Base-by-base conservation (phyloP, 2,329 filamentous ascomycete species). In the Alternaria alternata region DNA sequence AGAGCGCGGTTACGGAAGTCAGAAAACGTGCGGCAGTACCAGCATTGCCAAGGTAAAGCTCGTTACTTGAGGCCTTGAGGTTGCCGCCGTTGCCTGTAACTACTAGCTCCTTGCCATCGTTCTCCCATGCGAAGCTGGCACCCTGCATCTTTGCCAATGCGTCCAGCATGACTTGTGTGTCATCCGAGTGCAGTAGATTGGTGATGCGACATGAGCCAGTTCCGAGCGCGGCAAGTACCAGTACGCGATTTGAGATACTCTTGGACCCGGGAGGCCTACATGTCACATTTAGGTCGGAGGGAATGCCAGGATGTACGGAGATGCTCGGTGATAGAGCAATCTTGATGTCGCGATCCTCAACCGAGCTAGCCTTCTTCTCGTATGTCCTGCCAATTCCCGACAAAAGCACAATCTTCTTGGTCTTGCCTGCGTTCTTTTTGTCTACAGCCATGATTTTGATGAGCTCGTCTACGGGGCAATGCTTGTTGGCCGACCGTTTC, bases 401-500 rank as follows among this genome's bases (percentile, higher is more conserved):
- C 11, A 99, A 84, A 7, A 99, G 86, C 7, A 97, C 94, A 64
- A 99, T 91, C 81, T 97, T 98, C 85, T 99, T 99, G 79, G 94
- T 93, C 60, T 87, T 87, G 2, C 95, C 95, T 44, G 96, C 91
- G 67, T 99, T 99, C 84, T 99, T 99, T 86, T 99, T 99, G 81
- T 99, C 95, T 8, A 99, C 91, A 0, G 91, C 93, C 95, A 99
- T 99, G 77, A 96, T 96, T 67, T 90, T 86, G 57, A 99, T 85
- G 52, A 99, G 81, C 36, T 91, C 86, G 69, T 97, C 92, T 3
- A 97, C 92, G 0, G 91, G 90, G 76, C 95, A 99, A 66, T 88
- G 85, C 80, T 96, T 97, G 54, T 91, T 92, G 2, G 93, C 94
- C 5, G 93, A 94, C 63, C 95, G 82, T 72, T 90, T 92, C 43